Evolutionary conservation across 2,329 filamentous ascomycete genomes (phyloP).

Genomic region (Fusarium sp.): DNA sequence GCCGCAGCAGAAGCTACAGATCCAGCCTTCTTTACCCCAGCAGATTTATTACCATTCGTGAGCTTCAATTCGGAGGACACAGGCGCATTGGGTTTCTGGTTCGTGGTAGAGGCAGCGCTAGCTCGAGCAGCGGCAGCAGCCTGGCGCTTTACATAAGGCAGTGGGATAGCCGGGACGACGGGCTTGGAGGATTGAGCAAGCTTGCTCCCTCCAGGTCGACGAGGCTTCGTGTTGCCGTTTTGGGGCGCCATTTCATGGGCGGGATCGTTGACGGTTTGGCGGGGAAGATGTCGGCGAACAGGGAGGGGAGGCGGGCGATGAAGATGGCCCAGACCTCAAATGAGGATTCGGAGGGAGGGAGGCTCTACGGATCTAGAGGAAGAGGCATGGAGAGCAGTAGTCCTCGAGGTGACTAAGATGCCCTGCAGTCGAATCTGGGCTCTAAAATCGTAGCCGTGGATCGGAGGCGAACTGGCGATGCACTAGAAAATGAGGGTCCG

Average conservation of each 20-base stretch:
- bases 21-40: constrained; percentile 16
- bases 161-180: constrained; percentile 55
- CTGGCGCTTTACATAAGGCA: constrained; percentile 56
- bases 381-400: constrained; percentile 50
- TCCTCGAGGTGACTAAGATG: constrained; percentile 24
- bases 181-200: constrained; percentile 51
- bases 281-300: constrained; percentile 36
- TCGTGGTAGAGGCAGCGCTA: constrained; percentile 30
- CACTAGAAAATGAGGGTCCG: constrained; percentile 40
- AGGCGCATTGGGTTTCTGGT: constrained; percentile 16
- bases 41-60: constrained; percentile 34
- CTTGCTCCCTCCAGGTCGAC: constrained; percentile 49
- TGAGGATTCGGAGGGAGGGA: constrained; percentile 41
- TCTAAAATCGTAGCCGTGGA: constrained; percentile 24
- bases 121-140: constrained; percentile 51
- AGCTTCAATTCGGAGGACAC: constrained; percentile 36
- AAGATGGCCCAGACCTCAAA: constrained; percentile 45
- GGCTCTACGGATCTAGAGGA: constrained; percentile 50
- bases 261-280: constrained; percentile 39
- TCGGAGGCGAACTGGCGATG: constrained; percentile 35
- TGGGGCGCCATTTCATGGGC: constrained; percentile 51
- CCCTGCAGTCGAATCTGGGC: constrained; percentile 34
- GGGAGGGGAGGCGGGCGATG: constrained; percentile 41
- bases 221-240: constrained; percentile 51
- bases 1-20: constrained; percentile 7